Base-by-base conservation (phyloP, 768 basidiomycete genomes). In the Podaxis rugospora region DNA sequence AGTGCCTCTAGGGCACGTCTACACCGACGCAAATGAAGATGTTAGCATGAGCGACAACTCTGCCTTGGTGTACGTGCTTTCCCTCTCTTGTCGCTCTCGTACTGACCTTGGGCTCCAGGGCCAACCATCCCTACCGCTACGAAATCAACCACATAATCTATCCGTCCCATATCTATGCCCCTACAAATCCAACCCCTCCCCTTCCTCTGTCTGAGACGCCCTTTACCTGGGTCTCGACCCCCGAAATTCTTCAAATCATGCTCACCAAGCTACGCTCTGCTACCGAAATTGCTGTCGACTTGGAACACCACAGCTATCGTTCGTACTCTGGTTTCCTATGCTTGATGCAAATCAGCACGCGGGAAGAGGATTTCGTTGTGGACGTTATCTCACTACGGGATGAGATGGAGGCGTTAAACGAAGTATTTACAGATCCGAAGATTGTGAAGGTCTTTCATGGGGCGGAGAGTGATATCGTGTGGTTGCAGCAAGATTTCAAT, bases 401-500 rank as follows among this genome's bases (percentile, higher is more conserved):
- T 5, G 88, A 90, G 64, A 74, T 96, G 53, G 83, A 84, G 62
- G 81, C 82, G 47, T 71, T 93, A 52, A 95, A 93, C 67, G 88
- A 93, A 68, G 83, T 94, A 2, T 90, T 98, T 65, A 88, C 92
- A 0, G 81, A 98, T 71, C 91, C 95, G 0, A 75, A 75, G 1
- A 87, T 95, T 59, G 81, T 95, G 65, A 98, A 98, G 81, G 89
- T 96, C 5, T 87, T 99, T 63, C 97, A 98, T 72, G 96, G 97
- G 27, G 93, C 96, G 1, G 90, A 95, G 39, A 91, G 88, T 62
- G 97, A 99, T 70, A 88, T 98, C 46, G 76, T 94, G 4, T 98
- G 97, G 97, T 82, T 98, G 16, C 96, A 99, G 70, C 92, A 94
- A 72, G 90, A 98, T 70, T 95, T 98, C 70, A 92, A 92, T 61